Evolutionary conservation across 352 stramenopile genomes (phyloP).

Genomic region (Peronospora farinosa): DNA sequence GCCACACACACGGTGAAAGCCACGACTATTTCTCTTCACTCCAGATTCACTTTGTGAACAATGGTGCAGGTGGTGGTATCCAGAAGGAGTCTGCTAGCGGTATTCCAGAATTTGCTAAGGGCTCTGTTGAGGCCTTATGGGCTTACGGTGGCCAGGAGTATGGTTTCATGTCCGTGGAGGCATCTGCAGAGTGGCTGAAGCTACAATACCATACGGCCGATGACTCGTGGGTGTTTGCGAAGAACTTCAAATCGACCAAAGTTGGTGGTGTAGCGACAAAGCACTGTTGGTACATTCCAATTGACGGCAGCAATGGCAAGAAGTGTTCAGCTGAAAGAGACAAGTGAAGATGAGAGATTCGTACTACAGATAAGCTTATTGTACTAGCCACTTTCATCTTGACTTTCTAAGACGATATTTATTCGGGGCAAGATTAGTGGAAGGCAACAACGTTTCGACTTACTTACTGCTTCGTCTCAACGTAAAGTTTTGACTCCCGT

Average conservation of each 20-base stretch:
- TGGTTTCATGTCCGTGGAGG: conserved; percentile 59
- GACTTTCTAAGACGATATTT: too few species aligned
- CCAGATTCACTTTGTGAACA: conserved; percentile 69
- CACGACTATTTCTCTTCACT: conserved; percentile 52
- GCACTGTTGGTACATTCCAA: conserved; percentile 75
- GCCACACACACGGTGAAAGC: conserved; percentile 74
- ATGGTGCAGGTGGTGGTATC: conserved; percentile 74
- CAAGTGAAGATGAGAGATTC: not conserved
- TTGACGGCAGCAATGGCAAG: conserved; percentile 31
- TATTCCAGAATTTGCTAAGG: conserved; percentile 43
- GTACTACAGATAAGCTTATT: not conserved
- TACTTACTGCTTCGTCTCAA: too few species aligned
- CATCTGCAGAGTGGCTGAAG: conserved; percentile 60
- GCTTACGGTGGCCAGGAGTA: conserved; percentile 59
- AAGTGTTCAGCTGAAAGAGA: conserved; percentile 22
- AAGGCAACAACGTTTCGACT: too few species aligned
- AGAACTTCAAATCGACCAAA: conserved; percentile 43
- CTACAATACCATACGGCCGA: conserved; percentile 69
- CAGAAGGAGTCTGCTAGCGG: conserved; percentile 71
- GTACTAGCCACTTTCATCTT: too few species aligned
- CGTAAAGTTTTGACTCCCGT: too few species aligned
- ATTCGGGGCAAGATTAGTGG: too few species aligned
- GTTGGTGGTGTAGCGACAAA: conserved; percentile 50
- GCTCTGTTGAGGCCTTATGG: conserved; percentile 54
- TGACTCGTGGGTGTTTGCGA: conserved; percentile 49